Evolutionary conservation across 1,284 basidiomycete genomes (phyloP).

Genomic region (Ceratorhiza oryzae-sativae): DNA sequence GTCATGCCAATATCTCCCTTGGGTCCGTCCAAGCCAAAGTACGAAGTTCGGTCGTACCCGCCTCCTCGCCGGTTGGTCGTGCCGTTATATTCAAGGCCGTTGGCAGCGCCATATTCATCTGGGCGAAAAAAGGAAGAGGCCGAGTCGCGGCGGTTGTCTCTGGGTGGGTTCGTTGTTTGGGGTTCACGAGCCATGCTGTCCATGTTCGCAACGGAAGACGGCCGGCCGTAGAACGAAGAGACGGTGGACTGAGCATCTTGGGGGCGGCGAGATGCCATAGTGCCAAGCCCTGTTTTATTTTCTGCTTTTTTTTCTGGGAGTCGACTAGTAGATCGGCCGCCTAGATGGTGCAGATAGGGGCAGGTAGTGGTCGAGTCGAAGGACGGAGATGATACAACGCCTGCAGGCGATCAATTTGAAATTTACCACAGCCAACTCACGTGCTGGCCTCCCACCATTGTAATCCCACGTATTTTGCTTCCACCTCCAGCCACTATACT

Average conservation of each 20-base stretch:
- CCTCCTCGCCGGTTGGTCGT: slow-evolving; percentile 34
- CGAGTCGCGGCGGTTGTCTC: slow-evolving; percentile 30
- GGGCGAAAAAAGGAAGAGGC: slow-evolving; percentile 34
- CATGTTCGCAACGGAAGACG: slow-evolving; percentile 23
- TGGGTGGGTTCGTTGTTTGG: neutral
- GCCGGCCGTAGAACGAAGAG: slow-evolving; percentile 35
- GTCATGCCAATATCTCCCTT: slow-evolving; percentile 37
- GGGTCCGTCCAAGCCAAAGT: slow-evolving; percentile 29
- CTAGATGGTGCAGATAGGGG: neutral
- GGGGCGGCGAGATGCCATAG: slow-evolving; percentile 24
- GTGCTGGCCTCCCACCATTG: slow-evolving; percentile 7
- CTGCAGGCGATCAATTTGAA: neutral
- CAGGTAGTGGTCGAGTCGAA: slow-evolving; percentile 9
- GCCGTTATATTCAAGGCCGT: slow-evolving; percentile 11
- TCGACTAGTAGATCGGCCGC: neutral
- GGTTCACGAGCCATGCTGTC: slow-evolving; percentile 13
- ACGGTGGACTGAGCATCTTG: slow-evolving; percentile 16
- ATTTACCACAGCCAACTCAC: slow-evolving; percentile 11
- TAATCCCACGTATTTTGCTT: slow-evolving; percentile 33
- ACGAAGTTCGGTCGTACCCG: slow-evolving; percentile 32
- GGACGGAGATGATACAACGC: slow-evolving; percentile 18
- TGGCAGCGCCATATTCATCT: slow-evolving; percentile 25
- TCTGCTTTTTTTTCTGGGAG: neutral
- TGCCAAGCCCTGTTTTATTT: neutral
- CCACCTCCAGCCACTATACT: slow-evolving; percentile 31